Evolutionary conservation across 805 yeast species (phyloP).

Genomic region (Metschnikowia kofuensis): DNA sequence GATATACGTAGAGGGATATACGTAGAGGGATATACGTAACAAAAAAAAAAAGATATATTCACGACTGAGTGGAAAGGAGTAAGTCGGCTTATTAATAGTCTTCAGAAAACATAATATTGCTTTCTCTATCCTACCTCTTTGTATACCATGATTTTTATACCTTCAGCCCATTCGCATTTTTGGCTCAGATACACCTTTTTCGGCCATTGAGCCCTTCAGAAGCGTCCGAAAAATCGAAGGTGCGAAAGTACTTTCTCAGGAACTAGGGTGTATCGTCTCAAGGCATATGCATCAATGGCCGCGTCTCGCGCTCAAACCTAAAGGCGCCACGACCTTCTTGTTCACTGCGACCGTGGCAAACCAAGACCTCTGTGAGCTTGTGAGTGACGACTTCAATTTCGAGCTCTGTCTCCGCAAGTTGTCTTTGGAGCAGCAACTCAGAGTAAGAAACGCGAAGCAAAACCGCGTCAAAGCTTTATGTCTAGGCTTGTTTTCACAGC

Average conservation of each 20-base stretch:
- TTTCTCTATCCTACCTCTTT: no score
- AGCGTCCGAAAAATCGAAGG: not conserved
- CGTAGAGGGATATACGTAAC: no score
- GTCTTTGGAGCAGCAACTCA: constrained; percentile 40
- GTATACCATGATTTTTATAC: no score
- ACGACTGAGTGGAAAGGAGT: no score
- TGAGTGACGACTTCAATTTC: constrained; percentile 39
- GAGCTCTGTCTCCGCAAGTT: constrained; percentile 49
- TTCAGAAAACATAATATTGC: no score
- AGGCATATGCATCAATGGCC: constrained; percentile 1
- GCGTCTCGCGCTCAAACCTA: constrained; percentile 1
- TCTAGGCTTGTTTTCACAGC: constrained; percentile 43
- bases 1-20: no score
- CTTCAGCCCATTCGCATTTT: no score
- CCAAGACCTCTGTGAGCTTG: constrained; percentile 1
- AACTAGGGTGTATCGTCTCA: not conserved
- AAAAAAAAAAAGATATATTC: no score
- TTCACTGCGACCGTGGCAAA: constrained; percentile 16
- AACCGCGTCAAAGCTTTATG: constrained; percentile 35
- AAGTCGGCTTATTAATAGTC: no score
- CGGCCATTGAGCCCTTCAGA: no score
- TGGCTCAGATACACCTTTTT: no score
- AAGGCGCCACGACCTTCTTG: constrained; percentile 8
- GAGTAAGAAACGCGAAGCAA: constrained; percentile 39
- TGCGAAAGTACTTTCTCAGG: not conserved